Conservation (phyloP, 805 yeast genomes). For the Ogataea pini region DNA sequence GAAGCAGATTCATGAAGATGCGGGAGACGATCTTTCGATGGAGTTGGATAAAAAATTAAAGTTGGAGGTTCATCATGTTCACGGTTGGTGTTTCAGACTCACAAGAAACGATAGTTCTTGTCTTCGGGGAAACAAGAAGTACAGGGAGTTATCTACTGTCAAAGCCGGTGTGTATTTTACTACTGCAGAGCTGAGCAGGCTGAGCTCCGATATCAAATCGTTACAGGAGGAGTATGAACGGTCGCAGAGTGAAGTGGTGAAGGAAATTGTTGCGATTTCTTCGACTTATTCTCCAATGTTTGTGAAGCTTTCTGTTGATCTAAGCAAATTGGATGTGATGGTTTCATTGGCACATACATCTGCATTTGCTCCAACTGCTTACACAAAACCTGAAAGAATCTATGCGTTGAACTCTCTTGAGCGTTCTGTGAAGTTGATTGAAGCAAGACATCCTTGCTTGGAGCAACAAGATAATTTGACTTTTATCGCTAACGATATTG, state of each 20-base stretch:
- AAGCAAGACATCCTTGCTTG: constrained; percentile 93
- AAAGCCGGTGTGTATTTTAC: constrained; percentile 96
- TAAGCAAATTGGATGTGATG: constrained; percentile 82
- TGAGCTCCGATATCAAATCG: constrained; percentile 58
- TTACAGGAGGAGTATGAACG: constrained; percentile 66
- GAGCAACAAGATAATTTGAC: constrained; percentile 88
- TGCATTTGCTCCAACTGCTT: constrained; percentile 80
- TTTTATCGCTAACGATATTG: constrained; percentile 92
- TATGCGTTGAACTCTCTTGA: constrained; percentile 48
- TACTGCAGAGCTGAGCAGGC: constrained; percentile 59
- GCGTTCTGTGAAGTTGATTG: constrained; percentile 56
- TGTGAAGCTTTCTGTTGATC: constrained; percentile 59
- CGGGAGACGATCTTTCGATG: constrained; percentile 73
- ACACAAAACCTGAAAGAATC: constrained; percentile 65
- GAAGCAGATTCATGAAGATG: constrained; percentile 56
- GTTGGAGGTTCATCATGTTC: constrained; percentile 80
- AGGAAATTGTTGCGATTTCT: constrained; percentile 79
- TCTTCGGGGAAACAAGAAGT: constrained; percentile 62
- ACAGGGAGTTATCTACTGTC: constrained; percentile 82
- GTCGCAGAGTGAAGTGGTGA: constrained; percentile 76
- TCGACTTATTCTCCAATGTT: constrained; percentile 80
- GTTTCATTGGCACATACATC: constrained; percentile 83
- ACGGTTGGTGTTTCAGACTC: constrained; percentile 93
- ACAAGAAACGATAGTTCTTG: constrained; percentile 88
- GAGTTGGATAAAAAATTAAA: constrained; percentile 89